These are phyloP conservation scores for Cudoniella acicularis DNA, from an alignment of 495 filamentous ascomycete species.

Conservation along the genomic window DNA sequence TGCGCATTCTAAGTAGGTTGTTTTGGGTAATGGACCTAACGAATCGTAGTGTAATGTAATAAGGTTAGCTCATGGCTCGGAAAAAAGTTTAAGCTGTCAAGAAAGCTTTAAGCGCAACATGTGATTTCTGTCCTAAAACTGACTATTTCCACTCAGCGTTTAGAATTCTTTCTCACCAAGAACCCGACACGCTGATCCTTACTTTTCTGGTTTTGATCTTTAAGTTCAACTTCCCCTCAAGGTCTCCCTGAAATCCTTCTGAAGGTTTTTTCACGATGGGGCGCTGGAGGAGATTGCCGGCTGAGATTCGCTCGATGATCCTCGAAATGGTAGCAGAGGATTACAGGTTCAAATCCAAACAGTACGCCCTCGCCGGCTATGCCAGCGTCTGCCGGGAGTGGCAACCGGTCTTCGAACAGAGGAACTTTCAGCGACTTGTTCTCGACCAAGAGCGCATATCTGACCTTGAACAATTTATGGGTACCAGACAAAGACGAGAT, in stretches of 20 bases:
- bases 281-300: constrained; percentile 18
- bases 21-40: too few relatives aligned
- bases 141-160: too few relatives aligned
- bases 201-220: neutral
- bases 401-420: constrained; percentile 25
- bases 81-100: too few relatives aligned
- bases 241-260: constrained; percentile 11
- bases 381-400: constrained; percentile 27
- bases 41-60: too few relatives aligned
- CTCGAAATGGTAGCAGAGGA: constrained; percentile 23
- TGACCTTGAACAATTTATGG: constrained; percentile 23
- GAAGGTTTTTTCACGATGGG: constrained; percentile 18
- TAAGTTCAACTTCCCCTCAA: constrained; percentile 15
- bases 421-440: constrained; percentile 24
- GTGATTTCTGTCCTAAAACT: too few relatives aligned
- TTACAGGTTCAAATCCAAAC: constrained; percentile 24
- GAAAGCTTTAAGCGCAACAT: neutral
- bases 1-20: too few relatives aligned
- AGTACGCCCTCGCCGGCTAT: constrained; percentile 17
- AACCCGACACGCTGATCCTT: neutral
- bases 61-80: too few relatives aligned
- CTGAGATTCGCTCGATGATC: constrained; percentile 25
- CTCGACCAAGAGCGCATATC: constrained; percentile 22
- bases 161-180: too few relatives aligned
- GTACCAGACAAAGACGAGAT: constrained; percentile 20